Evolutionary conservation across 2,329 filamentous ascomycete species (phyloP).

Genomic region (Lasiodiplodia sp.): DNA sequence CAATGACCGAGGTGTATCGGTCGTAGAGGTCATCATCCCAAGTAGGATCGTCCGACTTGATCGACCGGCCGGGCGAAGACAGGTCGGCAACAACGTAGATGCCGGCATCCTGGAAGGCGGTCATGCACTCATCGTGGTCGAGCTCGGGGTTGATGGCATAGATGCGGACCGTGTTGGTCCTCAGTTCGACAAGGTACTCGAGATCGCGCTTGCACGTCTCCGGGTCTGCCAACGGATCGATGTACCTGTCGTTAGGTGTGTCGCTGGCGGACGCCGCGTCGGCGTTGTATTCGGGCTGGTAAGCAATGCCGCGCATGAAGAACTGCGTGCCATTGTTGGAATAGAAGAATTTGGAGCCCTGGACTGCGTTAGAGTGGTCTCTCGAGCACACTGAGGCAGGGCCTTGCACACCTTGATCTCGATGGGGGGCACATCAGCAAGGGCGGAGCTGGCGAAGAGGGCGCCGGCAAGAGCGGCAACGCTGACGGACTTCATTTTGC

Average conservation of each 20-base stretch:
- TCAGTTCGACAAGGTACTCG: conserved; percentile 76
- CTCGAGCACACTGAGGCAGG: neutral
- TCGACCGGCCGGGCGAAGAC: conserved; percentile 79
- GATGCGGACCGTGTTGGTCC: conserved; percentile 92
- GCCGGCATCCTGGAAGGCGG: conserved; percentile 77
- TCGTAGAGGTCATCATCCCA: conserved; percentile 82
- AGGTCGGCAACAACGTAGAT: conserved; percentile 97
- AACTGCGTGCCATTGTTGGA: conserved; percentile 79
- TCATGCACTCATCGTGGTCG: conserved; percentile 87
- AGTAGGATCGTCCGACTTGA: conserved; percentile 78
- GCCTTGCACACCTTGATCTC: conserved; percentile 68
- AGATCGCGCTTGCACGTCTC: conserved; percentile 82
- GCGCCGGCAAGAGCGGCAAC: conserved; percentile 60
- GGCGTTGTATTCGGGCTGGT: conserved; percentile 77
- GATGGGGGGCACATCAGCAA: conserved; percentile 66
- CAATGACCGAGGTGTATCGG: conserved; percentile 85
- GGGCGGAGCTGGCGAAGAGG: conserved; percentile 57
- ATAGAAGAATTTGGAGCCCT: conserved; percentile 90
- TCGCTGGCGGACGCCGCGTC: conserved; percentile 61
- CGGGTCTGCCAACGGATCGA: conserved; percentile 80
- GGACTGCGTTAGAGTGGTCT: conserved; percentile 32
- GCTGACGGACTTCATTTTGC: conserved; percentile 63
- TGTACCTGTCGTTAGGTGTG: conserved; percentile 58
- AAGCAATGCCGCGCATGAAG: conserved; percentile 87
- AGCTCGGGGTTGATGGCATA: conserved; percentile 86